phyloP scores from a whole-genome alignment of 352 stramenopile species.

The Lagenidium giganteum region DNA sequence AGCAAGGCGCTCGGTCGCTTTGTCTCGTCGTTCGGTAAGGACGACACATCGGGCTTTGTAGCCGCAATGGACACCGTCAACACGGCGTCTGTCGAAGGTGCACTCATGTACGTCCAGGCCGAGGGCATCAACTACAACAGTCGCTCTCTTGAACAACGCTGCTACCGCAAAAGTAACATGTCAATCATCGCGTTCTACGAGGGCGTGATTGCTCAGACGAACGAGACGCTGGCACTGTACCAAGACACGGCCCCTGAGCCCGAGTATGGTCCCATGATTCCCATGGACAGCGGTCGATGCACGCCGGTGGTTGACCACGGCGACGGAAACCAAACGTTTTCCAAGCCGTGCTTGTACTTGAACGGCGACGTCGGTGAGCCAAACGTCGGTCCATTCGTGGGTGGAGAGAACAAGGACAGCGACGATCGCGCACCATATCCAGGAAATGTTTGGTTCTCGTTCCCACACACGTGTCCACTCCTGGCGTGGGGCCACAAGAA shows the following conservation, averaged over 20 bases:
- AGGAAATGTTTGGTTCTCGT: conserved; percentile 61
- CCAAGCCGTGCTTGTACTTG: conserved; percentile 52
- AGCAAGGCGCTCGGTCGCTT: conserved; percentile 15
- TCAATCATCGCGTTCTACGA: conserved; percentile 77
- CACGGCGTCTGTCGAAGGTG: conserved; percentile 23
- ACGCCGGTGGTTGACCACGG: conserved; percentile 22
- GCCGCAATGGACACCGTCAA: conserved; percentile 26
- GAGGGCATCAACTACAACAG: conserved; percentile 21
- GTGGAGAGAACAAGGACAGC: conserved; percentile 26
- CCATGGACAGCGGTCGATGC: conserved; percentile 64
- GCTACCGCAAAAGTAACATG: conserved; percentile 48
- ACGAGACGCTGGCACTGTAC: conserved; percentile 54
- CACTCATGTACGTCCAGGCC: conserved; percentile 23
- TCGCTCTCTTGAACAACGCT: conserved; percentile 11
- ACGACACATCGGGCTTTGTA: conserved; percentile 12
- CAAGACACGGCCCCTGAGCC: conserved; percentile 28
- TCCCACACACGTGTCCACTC: conserved; percentile 57
- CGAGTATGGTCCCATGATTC: conserved; percentile 60
- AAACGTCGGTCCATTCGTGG: conserved; percentile 63
- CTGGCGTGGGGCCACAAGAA: conserved; percentile 23
- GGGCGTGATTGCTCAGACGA: conserved; percentile 52
- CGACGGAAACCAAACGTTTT: conserved; percentile 27
- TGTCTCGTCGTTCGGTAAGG: conserved; percentile 14
- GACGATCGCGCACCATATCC: conserved; percentile 39
- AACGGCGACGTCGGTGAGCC: conserved; percentile 56